Base-by-base conservation (phyloP, 306 rosid species). In the Arachis hypogaea region DNA sequence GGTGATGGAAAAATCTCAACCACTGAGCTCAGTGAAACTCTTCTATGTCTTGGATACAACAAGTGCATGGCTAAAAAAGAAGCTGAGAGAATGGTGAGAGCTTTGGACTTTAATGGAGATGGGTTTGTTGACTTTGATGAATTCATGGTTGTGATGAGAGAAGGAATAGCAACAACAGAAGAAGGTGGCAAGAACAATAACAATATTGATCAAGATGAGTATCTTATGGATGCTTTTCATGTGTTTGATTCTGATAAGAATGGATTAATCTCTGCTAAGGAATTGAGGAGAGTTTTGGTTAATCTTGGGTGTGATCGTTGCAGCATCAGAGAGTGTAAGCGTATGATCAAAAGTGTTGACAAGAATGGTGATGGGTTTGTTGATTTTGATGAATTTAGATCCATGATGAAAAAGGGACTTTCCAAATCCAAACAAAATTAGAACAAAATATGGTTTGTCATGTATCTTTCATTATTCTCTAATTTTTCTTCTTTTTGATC, bases 51-150 rank as follows among this genome's bases (percentile, higher is more conserved):
- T 6, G 90, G 88, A 68, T 55, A 78, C 78, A 66, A 77, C 8
- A 85, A 76, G 61, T 64, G 71, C 28, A 55, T 5, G 2, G 88
- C 91, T 9, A 38, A 65, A 4, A 68, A 77, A 70, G 95, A 91
- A 75, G 92, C 97, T 5, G 87, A 88, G 54, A 69, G 82, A 43
- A 87, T 91, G 75, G 82, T 87, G 51, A 82, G 58, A 44, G 88
- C 71, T 33, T 75, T 91, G 78, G 95, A 87, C 43, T 69, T 83
- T 29, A 73, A 91, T 12, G 90, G 94, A 77, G 92, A 91, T 60
- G 97, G 95, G 63, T 82, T 82, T 69, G 78, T 91, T 41, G 91
- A 91, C 50, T 66, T 91, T 72, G 88, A 87, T 6, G 97, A 91
- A 61, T 91, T 91, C 85, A 85, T 91, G 90, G 81, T 63, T 16